Conservation (phyloP, 2,329 filamentous ascomycete species). For the Ophiostoma perfectum region DNA sequence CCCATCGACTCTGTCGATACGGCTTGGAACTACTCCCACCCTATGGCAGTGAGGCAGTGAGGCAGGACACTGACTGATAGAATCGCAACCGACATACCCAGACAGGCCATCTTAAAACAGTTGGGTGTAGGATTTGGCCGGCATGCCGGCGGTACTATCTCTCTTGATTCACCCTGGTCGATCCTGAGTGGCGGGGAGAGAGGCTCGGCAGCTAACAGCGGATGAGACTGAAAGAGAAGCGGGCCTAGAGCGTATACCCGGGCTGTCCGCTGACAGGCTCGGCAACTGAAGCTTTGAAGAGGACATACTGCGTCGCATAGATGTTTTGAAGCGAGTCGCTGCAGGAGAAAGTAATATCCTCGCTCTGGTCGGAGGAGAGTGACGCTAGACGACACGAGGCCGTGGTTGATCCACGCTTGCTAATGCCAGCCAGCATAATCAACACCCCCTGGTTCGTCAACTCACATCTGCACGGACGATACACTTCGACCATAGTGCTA, state of each 20-base stretch:
- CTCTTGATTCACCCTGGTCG: neutral
- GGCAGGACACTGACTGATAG: too few relatives aligned
- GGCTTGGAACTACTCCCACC: too few relatives aligned
- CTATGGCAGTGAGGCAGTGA: too few relatives aligned
- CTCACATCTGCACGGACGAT: neutral
- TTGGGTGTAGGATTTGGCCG: too few relatives aligned
- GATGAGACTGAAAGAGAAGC: neutral
- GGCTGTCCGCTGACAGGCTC: neutral
- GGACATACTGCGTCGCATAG: neutral
- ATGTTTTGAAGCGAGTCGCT: neutral
- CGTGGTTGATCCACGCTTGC: neutral
- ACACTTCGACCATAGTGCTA: neutral
- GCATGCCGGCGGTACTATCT: neutral
- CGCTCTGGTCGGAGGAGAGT: neutral
- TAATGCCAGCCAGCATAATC: neutral
- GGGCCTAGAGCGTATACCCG: neutral
- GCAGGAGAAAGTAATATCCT: neutral
- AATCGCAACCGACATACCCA: too few relatives aligned
- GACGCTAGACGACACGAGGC: neutral
- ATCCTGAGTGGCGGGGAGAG: neutral
- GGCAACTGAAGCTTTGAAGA: neutral
- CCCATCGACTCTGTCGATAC: neutral
- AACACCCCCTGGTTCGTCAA: neutral
- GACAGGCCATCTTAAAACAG: too few relatives aligned
- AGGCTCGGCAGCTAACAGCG: slow-evolving; percentile 1